Percentiles rank a stretch among this genome's conserved stretches.
These are phyloP conservation scores for Ceratobasidium sp. DNA, from an alignment of 1,284 basidiomycete species.

Conservation along the genomic window DNA sequence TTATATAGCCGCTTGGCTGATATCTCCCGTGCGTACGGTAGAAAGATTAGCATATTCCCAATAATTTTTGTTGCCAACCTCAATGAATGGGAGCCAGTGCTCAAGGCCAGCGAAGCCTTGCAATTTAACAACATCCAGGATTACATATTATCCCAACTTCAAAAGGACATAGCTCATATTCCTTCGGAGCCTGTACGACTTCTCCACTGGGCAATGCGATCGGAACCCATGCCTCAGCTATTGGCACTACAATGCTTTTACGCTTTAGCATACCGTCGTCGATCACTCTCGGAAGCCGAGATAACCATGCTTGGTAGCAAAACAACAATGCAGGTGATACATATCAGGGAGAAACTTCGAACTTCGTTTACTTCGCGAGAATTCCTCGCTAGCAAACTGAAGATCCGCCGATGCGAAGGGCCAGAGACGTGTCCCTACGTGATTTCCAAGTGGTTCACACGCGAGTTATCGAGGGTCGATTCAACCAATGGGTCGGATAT, in stretches of 20 bases:
- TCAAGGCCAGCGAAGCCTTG: background rate
- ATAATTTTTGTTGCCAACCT: background rate
- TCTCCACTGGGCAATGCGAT: background rate
- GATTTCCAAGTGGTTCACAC: no score
- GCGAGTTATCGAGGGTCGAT: no score
- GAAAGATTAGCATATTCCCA: background rate
- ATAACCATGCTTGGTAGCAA: background rate
- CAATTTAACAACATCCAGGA: background rate
- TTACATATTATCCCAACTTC: background rate
- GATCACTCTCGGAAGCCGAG: background rate
- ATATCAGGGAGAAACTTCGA: background rate
- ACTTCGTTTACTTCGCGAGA: background rate
- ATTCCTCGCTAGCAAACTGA: no score
- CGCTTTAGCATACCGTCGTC: background rate
- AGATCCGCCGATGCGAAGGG: no score
- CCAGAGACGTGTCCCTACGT: no score
- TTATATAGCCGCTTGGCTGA: background rate
- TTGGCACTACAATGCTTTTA: background rate
- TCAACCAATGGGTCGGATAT: no score
- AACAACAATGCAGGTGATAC: background rate
- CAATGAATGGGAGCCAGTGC: background rate
- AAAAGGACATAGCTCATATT: background rate
- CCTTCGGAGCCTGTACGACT: background rate
- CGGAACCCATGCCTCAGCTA: background rate
- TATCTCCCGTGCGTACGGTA: background rate